Evolutionary conservation across 2,329 filamentous ascomycete species (phyloP).

Genomic region (Cladobotryum protrusum): DNA sequence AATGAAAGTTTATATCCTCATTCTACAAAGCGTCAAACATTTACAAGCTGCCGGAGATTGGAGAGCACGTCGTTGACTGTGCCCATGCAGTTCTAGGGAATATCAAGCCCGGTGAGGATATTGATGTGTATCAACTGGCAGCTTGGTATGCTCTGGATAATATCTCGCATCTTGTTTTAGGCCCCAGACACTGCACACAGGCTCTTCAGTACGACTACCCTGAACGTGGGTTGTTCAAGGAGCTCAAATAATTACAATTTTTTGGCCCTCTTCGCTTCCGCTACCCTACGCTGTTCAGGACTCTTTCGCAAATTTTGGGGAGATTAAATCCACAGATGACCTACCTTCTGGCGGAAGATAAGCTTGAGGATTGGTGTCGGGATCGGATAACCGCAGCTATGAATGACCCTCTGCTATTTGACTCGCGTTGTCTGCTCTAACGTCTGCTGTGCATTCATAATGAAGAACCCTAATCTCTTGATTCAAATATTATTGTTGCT

Average conservation of each 20-base stretch:
- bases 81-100: not conserved
- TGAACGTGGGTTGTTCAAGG: constrained; percentile 4
- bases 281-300: not conserved
- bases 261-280: not conserved
- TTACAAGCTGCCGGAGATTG: constrained; percentile 9
- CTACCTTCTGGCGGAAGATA: constrained; percentile 6
- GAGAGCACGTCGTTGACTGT: constrained; percentile 5
- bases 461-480: not conserved
- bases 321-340: not conserved
- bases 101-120: not conserved
- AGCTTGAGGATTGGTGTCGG: constrained; percentile 6
- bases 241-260: constrained; percentile 8
- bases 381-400: constrained; percentile 1
- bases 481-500: constrained; percentile 2
- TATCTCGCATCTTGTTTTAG: constrained; percentile 6
- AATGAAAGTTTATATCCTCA: constrained; percentile 8
- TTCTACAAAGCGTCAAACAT: constrained; percentile 10
- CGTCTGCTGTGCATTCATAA: not conserved
- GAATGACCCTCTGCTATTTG: not conserved
- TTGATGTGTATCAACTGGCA: constrained; percentile 4
- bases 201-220: constrained; percentile 2
- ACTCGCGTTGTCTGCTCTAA: constrained; percentile 2
- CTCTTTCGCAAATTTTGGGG: not conserved
- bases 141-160: constrained; percentile 10
- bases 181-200: constrained; percentile 2